These are phyloP conservation scores for Acacia crassicarpa DNA, from an alignment of 306 rosid genomes.

Conservation along the genomic window DNA sequence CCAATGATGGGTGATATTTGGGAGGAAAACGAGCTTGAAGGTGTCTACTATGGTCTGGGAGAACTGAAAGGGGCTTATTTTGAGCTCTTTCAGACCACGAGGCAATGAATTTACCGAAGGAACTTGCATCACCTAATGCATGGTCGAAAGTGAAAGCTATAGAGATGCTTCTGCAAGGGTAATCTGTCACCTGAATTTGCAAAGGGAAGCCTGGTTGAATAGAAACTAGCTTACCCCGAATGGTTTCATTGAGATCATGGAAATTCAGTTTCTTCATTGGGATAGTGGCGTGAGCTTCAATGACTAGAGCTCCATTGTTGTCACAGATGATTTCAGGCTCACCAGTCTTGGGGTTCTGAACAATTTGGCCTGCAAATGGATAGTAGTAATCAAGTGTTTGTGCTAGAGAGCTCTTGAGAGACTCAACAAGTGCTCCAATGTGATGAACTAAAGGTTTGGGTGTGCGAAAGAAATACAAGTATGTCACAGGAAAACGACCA, in stretches of 20 bases:
- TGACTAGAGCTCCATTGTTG: constrained; percentile 64
- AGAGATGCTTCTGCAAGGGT: constrained; percentile 70
- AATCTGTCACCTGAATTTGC: constrained; percentile 74
- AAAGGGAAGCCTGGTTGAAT: constrained; percentile 47
- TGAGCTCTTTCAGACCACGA: constrained; percentile 71
- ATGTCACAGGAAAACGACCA: constrained; percentile 86
- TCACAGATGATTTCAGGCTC: constrained; percentile 84
- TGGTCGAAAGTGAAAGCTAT: constrained; percentile 84
- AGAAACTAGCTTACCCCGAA: constrained; percentile 53
- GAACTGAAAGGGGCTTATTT: constrained; percentile 48
- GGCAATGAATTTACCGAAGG: constrained; percentile 72
- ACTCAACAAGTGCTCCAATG: constrained; percentile 32
- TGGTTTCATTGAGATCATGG: constrained; percentile 59
- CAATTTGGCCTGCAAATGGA: constrained; percentile 74
- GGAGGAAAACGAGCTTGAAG: constrained; percentile 68
- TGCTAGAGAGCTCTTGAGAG: constrained; percentile 63
- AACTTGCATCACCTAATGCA: constrained; percentile 81
- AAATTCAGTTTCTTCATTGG: constrained; percentile 52
- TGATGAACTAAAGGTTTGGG: constrained; percentile 21
- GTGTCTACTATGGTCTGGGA: constrained; percentile 61
- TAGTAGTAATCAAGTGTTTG: constrained; percentile 44
- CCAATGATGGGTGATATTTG: constrained; percentile 57
- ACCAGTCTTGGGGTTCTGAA: constrained; percentile 47
- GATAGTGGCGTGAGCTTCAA: constrained; percentile 56
- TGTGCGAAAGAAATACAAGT: constrained; percentile 67